Evolutionary conservation across 2,329 filamentous ascomycete genomes (phyloP).

Genomic region (Pestalotiopsis sp.): DNA sequence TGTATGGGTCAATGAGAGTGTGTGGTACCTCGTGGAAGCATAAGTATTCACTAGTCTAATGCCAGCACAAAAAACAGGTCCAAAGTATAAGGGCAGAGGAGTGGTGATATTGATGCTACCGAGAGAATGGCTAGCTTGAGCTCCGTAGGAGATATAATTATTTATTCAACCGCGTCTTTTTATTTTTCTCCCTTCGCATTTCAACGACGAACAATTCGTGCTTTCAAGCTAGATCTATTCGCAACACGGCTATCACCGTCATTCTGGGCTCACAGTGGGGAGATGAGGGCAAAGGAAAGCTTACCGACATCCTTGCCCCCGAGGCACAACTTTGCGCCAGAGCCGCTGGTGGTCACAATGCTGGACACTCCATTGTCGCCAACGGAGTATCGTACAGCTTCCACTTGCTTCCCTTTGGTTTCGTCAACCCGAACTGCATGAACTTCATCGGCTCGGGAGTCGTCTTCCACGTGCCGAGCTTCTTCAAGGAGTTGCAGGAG

Average conservation of each 20-base stretch:
- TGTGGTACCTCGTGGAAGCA: too few species aligned
- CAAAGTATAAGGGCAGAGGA: too few species aligned
- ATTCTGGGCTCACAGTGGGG: slow-evolving; percentile 17
- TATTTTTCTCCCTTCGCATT: background rate
- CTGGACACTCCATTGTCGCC: too few species aligned
- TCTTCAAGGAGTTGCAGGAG: slow-evolving; percentile 67
- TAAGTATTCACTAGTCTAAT: too few species aligned
- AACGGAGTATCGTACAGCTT: slow-evolving; percentile 19
- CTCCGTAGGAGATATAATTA: too few species aligned
- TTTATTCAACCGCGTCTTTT: background rate
- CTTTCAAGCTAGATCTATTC: background rate
- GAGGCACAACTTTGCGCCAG: slow-evolving; percentile 10
- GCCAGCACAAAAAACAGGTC: too few species aligned
- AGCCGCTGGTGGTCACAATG: too few species aligned
- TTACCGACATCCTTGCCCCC: background rate
- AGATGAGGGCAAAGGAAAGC: slow-evolving; percentile 13
- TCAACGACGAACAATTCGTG: background rate
- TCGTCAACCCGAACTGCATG: slow-evolving; percentile 70
- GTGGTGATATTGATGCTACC: too few species aligned
- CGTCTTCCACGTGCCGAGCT: slow-evolving; percentile 50
- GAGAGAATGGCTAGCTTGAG: too few species aligned
- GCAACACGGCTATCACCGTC: slow-evolving; percentile 2
- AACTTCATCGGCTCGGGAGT: slow-evolving; percentile 76
- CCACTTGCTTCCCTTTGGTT: slow-evolving; percentile 55
- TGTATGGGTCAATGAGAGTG: too few species aligned